These are phyloP conservation scores for Yueomyces sinensis DNA, from an alignment of 805 yeast genomes.

Conservation along the genomic window DNA sequence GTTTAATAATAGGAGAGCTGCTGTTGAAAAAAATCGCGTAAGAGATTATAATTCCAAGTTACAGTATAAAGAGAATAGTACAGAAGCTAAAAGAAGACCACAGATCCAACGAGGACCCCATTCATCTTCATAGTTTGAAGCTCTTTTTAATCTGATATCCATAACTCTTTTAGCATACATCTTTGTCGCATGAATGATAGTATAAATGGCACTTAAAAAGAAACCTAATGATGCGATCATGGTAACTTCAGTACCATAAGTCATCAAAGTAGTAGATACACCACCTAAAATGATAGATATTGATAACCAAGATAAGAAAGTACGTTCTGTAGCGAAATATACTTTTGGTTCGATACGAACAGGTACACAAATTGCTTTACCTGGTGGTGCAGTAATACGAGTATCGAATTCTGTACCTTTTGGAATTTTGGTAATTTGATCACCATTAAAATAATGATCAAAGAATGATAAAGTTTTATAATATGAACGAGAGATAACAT, in stretches of 20 bases:
- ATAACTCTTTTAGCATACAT: slow-evolving; percentile 72
- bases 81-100: slow-evolving; percentile 54
- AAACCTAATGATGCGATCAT: slow-evolving; percentile 79
- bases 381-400: slow-evolving; percentile 63
- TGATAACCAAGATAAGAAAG: slow-evolving; percentile 86
- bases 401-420: slow-evolving; percentile 51
- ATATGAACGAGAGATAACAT: slow-evolving; percentile 10
- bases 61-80: slow-evolving; percentile 45
- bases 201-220: slow-evolving; percentile 63
- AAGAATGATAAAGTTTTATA: slow-evolving; percentile 11
- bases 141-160: slow-evolving; percentile 70
- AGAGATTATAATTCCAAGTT: slow-evolving; percentile 6
- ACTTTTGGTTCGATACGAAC: slow-evolving; percentile 97
- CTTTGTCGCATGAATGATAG: slow-evolving; percentile 58
- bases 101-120: slow-evolving; percentile 82
- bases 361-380: slow-evolving; percentile 82
- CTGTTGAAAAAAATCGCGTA: too few relatives aligned
- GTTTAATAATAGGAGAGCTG: too few relatives aligned
- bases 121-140: slow-evolving; percentile 76
- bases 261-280: slow-evolving; percentile 73
- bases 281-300: slow-evolving; percentile 81
- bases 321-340: slow-evolving; percentile 96
- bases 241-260: slow-evolving; percentile 68
- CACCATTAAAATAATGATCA: slow-evolving; percentile 39
- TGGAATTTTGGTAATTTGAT: slow-evolving; percentile 41